These are phyloP conservation scores for Dactylellina haptotyla DNA, from an alignment of 2,329 filamentous ascomycete genomes.

Conservation along the genomic window DNA sequence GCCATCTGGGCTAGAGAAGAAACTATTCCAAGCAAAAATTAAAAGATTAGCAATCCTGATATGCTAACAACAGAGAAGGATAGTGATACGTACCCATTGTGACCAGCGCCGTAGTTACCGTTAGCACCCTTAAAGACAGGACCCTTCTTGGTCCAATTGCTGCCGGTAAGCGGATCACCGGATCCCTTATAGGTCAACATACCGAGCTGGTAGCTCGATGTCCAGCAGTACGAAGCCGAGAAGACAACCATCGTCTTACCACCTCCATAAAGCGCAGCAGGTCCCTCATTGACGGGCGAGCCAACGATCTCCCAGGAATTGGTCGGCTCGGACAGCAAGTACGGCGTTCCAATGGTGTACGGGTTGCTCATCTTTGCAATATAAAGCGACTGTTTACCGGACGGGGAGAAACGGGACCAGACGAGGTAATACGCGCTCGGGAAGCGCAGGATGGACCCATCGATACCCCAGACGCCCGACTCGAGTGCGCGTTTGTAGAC, in stretches of 20 bases:
- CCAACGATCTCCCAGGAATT: constrained; percentile 66
- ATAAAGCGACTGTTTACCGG: constrained; percentile 63
- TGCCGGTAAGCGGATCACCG: constrained; percentile 63
- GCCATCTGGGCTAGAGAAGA: constrained; percentile 69
- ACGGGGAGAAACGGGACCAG: constrained; percentile 66
- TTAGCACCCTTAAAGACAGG: constrained; percentile 67
- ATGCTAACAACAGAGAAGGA: no score
- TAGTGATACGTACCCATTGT: constrained; percentile 63
- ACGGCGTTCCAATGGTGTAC: constrained; percentile 63
- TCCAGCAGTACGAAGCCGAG: constrained; percentile 70
- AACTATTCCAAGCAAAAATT: constrained; percentile 60
- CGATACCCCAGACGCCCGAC: constrained; percentile 66
- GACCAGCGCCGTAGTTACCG: constrained; percentile 69
- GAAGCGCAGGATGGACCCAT: constrained; percentile 67
- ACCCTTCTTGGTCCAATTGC: constrained; percentile 67
- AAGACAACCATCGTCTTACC: constrained; percentile 68
- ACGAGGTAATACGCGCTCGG: constrained; percentile 66
- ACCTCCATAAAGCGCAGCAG: constrained; percentile 67
- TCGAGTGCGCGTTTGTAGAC: constrained; percentile 64
- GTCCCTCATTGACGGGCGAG: constrained; percentile 68
- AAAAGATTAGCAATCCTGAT: not conserved
- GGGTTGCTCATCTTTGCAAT: constrained; percentile 62
- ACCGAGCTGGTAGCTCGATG: constrained; percentile 67
- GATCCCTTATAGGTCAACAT: constrained; percentile 67
- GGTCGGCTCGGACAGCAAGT: constrained; percentile 67